Conservation (phyloP, 1,284 basidiomycete genomes). For the Filobasidium uniguttulatum region DNA sequence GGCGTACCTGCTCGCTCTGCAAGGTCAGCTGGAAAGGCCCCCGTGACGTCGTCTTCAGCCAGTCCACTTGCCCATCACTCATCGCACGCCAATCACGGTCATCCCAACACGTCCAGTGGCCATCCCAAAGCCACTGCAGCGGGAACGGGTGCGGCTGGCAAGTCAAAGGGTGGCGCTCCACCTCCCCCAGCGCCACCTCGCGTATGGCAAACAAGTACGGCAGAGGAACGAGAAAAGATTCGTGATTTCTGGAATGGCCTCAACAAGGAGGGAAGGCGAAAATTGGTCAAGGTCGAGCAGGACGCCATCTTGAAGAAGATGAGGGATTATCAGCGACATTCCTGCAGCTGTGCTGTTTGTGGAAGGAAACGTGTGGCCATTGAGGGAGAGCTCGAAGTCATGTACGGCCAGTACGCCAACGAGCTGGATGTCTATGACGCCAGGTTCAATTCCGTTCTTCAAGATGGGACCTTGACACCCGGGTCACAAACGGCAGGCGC, state of each 20-base stretch:
- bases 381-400: constrained; percentile 96
- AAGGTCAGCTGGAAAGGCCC: constrained; percentile 39
- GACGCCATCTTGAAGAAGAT: constrained; percentile 93
- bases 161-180: constrained; percentile 14
- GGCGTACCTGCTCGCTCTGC: constrained; percentile 38
- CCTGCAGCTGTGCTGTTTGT: constrained; percentile 90
- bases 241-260: constrained; percentile 93
- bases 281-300: constrained; percentile 90
- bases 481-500: constrained; percentile 56
- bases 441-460: too few species aligned
- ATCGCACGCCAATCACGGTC: not conserved
- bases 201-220: constrained; percentile 75
- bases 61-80: constrained; percentile 53
- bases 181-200: constrained; percentile 35
- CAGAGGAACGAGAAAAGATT: constrained; percentile 88
- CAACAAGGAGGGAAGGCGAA: constrained; percentile 71
- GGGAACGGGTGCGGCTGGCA: constrained; percentile 27
- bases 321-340: constrained; percentile 97
- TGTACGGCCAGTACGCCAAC: constrained; percentile 99
- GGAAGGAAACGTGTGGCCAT: constrained; percentile 96
- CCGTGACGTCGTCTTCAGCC: constrained; percentile 43
- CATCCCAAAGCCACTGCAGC: constrained; percentile 45
- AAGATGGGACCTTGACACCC: too few species aligned
- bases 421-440: constrained; percentile 95
- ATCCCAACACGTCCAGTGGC: constrained; percentile 37